A percentile compares a stretch with the other conserved stretches of the same genome.
Conservation (phyloP, 768 basidiomycete genomes). For the Suillus lakei region DNA sequence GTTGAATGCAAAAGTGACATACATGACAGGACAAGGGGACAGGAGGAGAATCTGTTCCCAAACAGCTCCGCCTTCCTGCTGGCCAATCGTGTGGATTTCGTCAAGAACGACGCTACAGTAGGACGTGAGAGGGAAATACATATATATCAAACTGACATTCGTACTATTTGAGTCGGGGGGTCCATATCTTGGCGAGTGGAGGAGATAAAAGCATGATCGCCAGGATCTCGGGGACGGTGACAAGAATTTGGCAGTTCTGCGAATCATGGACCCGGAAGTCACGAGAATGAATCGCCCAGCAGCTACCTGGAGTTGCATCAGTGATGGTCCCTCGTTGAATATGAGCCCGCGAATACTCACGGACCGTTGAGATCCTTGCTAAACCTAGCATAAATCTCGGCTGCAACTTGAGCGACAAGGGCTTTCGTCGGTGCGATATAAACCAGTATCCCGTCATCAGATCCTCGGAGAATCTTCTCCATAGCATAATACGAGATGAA, state of each 20-base stretch:
- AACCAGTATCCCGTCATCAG: slow-evolving; percentile 69
- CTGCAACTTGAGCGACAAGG: slow-evolving; percentile 70
- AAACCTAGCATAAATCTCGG: slow-evolving; percentile 76
- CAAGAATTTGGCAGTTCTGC: slow-evolving; percentile 70
- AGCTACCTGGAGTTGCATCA: slow-evolving; percentile 46
- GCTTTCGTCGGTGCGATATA: slow-evolving; percentile 82
- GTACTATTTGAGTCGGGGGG: slow-evolving; percentile 63
- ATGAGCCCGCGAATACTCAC: slow-evolving; percentile 35
- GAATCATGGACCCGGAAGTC: slow-evolving; percentile 67
- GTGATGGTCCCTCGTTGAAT: not conserved
- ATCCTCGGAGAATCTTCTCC: slow-evolving; percentile 65
- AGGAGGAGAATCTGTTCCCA: slow-evolving; percentile 80
- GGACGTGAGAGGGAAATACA: slow-evolving; percentile 9
- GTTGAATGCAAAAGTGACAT: slow-evolving; percentile 23
- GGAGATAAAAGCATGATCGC: slow-evolving; percentile 74
- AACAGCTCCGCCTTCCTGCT: slow-evolving; percentile 68
- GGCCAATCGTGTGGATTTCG: slow-evolving; percentile 67
- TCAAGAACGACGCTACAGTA: slow-evolving; percentile 61
- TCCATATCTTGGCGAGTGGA: slow-evolving; percentile 62
- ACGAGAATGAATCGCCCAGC: slow-evolving; percentile 70
- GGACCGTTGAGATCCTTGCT: slow-evolving; percentile 54
- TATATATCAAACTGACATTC: slow-evolving; percentile 9
- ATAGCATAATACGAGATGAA: slow-evolving; percentile 82
- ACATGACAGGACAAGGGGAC: slow-evolving; percentile 77
- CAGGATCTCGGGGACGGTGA: slow-evolving; percentile 76